These are phyloP conservation scores for Aspergillus incahuasiensis DNA, from an alignment of 495 filamentous ascomycete species.

Conservation along the genomic window DNA sequence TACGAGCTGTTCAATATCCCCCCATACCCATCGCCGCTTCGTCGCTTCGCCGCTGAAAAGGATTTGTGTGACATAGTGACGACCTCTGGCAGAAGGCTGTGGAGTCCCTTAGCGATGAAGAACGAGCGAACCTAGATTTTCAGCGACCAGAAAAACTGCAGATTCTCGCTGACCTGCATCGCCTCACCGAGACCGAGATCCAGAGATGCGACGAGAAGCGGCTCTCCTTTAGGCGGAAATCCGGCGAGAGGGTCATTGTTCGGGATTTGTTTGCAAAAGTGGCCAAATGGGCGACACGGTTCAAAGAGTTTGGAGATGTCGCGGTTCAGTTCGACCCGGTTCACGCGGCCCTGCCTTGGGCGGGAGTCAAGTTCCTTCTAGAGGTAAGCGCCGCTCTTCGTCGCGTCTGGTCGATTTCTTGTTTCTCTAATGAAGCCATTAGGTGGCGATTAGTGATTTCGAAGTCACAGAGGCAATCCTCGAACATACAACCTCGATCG, in stretches of 20 bases:
- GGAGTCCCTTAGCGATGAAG: not conserved
- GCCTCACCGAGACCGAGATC: not conserved
- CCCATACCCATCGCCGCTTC: too few relatives aligned
- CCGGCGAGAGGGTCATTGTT: conserved; percentile 25
- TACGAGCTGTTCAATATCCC: too few relatives aligned
- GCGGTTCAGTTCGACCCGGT: conserved; percentile 34
- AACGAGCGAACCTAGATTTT: not conserved
- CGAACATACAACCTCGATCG: not conserved
- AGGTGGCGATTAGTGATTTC: conserved; percentile 8
- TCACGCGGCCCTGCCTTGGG: conserved; percentile 44
- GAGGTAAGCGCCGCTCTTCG: too few relatives aligned
- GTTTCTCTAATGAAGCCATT: not conserved
- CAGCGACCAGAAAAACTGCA: not conserved
- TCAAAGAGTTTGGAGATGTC: conserved; percentile 35
- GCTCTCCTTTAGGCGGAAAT: conserved; percentile 7
- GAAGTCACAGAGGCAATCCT: not conserved
- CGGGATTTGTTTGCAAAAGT: conserved; percentile 35
- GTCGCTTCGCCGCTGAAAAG: too few relatives aligned
- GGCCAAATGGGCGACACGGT: conserved; percentile 32
- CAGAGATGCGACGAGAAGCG: not conserved
- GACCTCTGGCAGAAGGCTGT: not conserved
- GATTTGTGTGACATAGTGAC: conserved; percentile 3
- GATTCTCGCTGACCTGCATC: not conserved
- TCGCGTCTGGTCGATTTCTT: too few relatives aligned
- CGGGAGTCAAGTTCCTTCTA: conserved; percentile 36